Conservation (phyloP, 768 basidiomycete species). For the Suillus plorans region DNA sequence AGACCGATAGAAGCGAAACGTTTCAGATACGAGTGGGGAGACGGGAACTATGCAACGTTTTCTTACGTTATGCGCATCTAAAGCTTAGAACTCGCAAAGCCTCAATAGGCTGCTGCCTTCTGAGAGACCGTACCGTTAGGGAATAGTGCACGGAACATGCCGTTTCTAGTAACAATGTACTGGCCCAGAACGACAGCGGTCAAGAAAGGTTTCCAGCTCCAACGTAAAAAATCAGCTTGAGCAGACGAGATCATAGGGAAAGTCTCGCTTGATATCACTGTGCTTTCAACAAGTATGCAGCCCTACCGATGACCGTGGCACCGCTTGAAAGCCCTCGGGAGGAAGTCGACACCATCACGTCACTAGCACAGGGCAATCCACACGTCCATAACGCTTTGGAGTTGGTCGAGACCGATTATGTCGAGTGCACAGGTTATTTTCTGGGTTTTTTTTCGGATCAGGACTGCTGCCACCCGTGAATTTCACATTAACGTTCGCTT, state of each 20-base stretch:
- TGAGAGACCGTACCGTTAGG: neutral
- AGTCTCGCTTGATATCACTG: neutral
- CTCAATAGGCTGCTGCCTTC: neutral
- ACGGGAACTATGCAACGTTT: neutral
- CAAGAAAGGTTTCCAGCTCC: neutral
- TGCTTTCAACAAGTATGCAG: neutral
- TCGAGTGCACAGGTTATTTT: neutral
- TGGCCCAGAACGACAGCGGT: neutral
- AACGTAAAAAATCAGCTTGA: neutral
- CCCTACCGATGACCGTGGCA: neutral
- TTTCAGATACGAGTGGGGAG: neutral
- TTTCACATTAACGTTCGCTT: neutral
- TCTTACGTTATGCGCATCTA: slow-evolving; percentile 2
- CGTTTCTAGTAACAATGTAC: neutral
- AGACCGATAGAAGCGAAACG: neutral
- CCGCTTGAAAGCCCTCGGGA: neutral
- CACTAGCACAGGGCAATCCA: neutral
- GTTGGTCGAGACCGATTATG: neutral
- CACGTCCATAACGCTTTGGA: neutral
- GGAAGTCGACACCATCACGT: neutral
- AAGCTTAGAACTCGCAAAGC: neutral
- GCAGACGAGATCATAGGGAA: neutral
- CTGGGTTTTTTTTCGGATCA: neutral
- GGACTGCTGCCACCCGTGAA: neutral
- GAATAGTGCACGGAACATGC: neutral